A percentile compares a stretch with the other conserved stretches of the same genome.
Evolutionary conservation across 768 basidiomycete species (phyloP).

Genomic region (Suillus fuscotomentosus): DNA sequence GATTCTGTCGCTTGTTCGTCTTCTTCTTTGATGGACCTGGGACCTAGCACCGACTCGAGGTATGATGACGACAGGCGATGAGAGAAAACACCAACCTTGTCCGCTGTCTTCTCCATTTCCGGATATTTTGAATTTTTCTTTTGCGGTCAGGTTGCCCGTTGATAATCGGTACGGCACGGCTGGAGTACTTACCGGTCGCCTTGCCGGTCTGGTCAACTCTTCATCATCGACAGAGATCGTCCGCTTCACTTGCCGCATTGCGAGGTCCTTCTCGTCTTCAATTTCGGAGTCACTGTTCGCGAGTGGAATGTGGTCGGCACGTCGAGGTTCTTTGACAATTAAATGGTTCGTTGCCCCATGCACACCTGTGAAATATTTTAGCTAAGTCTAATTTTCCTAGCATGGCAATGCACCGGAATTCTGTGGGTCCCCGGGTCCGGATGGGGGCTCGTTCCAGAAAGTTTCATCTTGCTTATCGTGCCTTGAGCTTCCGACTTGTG

Average conservation of each 20-base stretch:
- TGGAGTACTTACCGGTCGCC: slow-evolving; percentile 22
- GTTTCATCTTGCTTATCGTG: slow-evolving; percentile 1
- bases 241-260: slow-evolving; percentile 24
- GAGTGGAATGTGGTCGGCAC: slow-evolving; percentile 18
- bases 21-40: slow-evolving; percentile 21
- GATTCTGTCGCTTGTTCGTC: slow-evolving; percentile 20
- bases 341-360: background rate
- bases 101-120: slow-evolving; percentile 14
- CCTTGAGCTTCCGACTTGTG: slow-evolving; percentile 4
- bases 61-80: background rate
- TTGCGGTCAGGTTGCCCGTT: background rate
- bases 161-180: background rate
- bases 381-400: background rate
- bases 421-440: slow-evolving; percentile 2
- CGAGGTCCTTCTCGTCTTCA: slow-evolving; percentile 19
- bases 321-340: background rate
- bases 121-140: slow-evolving; percentile 24
- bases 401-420: background rate
- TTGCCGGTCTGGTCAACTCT: slow-evolving; percentile 23
- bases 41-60: slow-evolving; percentile 7
- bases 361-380: background rate
- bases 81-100: slow-evolving; percentile 20
- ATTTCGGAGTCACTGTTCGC: slow-evolving; percentile 27
- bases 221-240: slow-evolving; percentile 14
- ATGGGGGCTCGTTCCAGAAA: slow-evolving; percentile 6